These are phyloP conservation scores for Diaporthe sp. DNA, from an alignment of 2,329 filamentous ascomycete species.

Conservation along the genomic window DNA sequence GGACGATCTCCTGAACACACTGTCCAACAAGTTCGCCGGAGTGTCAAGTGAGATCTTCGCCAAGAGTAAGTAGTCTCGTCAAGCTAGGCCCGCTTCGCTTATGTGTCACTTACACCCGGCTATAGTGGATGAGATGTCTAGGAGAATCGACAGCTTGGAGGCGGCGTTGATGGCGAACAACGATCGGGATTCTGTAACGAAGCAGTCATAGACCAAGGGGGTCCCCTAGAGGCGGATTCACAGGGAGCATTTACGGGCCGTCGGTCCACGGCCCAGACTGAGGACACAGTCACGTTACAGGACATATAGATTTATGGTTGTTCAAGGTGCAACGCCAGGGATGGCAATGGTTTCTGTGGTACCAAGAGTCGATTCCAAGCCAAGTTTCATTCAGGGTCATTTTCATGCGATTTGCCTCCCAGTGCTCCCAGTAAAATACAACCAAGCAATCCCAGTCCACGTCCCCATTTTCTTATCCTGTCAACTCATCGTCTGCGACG, in stretches of 20 bases:
- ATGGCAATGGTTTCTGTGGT: not conserved
- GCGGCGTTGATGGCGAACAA: slow-evolving; percentile 72
- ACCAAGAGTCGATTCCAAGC: not conserved
- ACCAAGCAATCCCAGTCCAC: not conserved
- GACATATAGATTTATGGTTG: not conserved
- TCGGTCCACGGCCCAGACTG: too few species aligned
- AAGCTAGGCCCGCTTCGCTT: not conserved
- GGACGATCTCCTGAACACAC: slow-evolving; percentile 85
- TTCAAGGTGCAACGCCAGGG: not conserved
- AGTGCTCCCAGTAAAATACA: slow-evolving; percentile 19
- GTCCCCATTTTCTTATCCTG: not conserved
- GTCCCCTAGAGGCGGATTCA: not conserved
- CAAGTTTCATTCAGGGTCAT: slow-evolving; percentile 3
- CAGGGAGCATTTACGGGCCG: not conserved
- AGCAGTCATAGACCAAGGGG: slow-evolving; percentile 42
- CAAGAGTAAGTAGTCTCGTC: slow-evolving; percentile 73
- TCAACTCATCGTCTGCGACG: slow-evolving; percentile 30
- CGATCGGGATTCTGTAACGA: slow-evolving; percentile 51
- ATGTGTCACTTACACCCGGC: slow-evolving; percentile 1
- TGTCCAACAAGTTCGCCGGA: slow-evolving; percentile 86
- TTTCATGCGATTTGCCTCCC: not conserved
- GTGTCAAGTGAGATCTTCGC: slow-evolving; percentile 89
- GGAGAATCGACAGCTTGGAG: slow-evolving; percentile 85
- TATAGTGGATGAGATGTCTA: slow-evolving; percentile 93
- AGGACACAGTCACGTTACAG: not conserved